Base-by-base conservation (phyloP, 2,329 filamentous ascomycete genomes). In the Cercospora sp. region DNA sequence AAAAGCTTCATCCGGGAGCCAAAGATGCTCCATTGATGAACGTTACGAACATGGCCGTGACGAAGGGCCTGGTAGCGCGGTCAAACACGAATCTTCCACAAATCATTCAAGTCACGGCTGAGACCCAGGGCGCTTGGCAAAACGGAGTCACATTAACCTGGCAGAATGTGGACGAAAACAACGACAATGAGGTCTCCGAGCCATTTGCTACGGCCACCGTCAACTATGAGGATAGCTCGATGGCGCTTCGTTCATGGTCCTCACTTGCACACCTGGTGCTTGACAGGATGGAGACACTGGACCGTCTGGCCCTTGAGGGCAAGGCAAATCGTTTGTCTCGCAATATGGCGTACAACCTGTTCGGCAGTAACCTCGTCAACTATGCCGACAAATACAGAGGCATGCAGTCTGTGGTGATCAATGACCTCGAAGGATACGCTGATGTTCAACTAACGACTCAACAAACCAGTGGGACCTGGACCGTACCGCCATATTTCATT, bases 21-120 rank as follows among this genome's bases (percentile, higher is more conserved):
- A 63, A 67, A 39, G 31, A 53, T 10, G 26, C 53, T 57, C 53
- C 58, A 12, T 63, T 26, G 33, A 78, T 84, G 59, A 78, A 83
- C 67, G 77, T 84, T 10, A 63, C 74, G 18, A 74, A 83, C 59
- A 72, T 85, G 60, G 75, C 75, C 12, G 80, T 84, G 53, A 61
- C 67, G 8, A 73, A 75, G 16, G 72, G 73, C 39, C 62, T 77
- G 1, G 67, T 75, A 4, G 65, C 67, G 0, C 42, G 65, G 13
- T 48, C 51, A 16, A 58, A 67, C 23, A 60, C 64, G 6, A 60
- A 18, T n/a, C 42, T 55, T 1, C 61, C 59, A 6, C 67, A 65
- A 42, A 20, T 45, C 18, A 63, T 66, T 13, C 67, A 53, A 4
- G 67, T 64, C 42, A 66, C 64, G 10, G 64, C 60, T 12, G 53